phyloP scores from a whole-genome alignment of 2,329 filamentous ascomycete species.

The Phoma sp. region DNA sequence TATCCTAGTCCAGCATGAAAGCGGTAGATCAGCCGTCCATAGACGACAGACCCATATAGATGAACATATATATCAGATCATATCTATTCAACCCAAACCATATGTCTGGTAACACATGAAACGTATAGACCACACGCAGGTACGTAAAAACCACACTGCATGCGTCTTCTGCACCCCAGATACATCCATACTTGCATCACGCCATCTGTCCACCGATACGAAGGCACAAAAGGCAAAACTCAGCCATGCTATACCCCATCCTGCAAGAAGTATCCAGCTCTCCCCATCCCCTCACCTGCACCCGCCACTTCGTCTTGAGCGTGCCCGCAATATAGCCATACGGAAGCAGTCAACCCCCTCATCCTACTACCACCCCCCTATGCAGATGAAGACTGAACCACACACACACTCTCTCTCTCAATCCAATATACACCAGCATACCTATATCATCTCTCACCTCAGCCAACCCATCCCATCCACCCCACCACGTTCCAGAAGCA shows the following conservation, averaged over 20 bases:
- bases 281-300: slow-evolving; percentile 8
- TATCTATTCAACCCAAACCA: not conserved
- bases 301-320: not conserved
- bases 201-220: slow-evolving; percentile 3
- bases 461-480: not conserved
- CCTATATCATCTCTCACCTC: not conserved
- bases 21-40: slow-evolving; percentile 6
- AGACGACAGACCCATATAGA: slow-evolving; percentile 6
- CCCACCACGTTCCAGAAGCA: not conserved
- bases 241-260: not conserved
- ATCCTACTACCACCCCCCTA: too few species aligned
- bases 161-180: not conserved
- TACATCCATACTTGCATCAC: too few species aligned
- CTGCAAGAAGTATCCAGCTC: slow-evolving; percentile 10
- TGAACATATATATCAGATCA: not conserved
- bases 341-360: not conserved
- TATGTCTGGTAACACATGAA: not conserved
- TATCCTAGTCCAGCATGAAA: not conserved
- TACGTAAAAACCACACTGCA: not conserved
- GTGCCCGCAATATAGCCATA: slow-evolving; percentile 5
- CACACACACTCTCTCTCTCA: too few species aligned
- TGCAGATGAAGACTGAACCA: too few species aligned
- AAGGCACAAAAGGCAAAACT: slow-evolving; percentile 1
- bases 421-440: not conserved
- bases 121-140: not conserved